Evolutionary conservation across 371 early-diverging fungal genomes (phyloP).

Genomic region (Mucor irregularis): DNA sequence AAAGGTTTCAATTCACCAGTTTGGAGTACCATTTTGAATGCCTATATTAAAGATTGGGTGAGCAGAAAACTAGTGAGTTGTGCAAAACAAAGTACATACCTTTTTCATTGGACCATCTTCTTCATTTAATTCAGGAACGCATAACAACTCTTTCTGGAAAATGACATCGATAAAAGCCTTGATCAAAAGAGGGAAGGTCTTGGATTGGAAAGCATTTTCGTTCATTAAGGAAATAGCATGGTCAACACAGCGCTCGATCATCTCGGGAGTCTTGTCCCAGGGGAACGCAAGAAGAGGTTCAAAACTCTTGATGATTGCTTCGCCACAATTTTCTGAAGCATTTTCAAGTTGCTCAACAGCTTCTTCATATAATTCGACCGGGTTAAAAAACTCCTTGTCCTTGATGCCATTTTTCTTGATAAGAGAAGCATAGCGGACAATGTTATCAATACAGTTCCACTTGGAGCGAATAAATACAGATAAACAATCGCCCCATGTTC

Average conservation of each 20-base stretch:
- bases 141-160: constrained; percentile 39
- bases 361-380: constrained; percentile 27
- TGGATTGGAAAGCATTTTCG: constrained; percentile 39
- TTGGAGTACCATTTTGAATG: constrained; percentile 31
- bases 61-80: too few species aligned
- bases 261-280: constrained; percentile 34
- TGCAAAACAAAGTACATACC: too few species aligned
- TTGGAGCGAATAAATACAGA: constrained; percentile 37
- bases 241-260: constrained; percentile 29
- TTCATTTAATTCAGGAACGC: constrained; percentile 27
- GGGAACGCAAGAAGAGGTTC: constrained; percentile 28
- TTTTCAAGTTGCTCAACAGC: constrained; percentile 47
- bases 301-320: constrained; percentile 38
- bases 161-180: constrained; percentile 34
- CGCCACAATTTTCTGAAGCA: constrained; percentile 40
- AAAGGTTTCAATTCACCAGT: constrained; percentile 42
- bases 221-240: constrained; percentile 37
- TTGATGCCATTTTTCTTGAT: constrained; percentile 1
- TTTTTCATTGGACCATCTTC: constrained; percentile 45
- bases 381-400: constrained; percentile 24
- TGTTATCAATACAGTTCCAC: constrained; percentile 37
- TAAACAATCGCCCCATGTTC: constrained; percentile 43
- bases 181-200: constrained; percentile 37
- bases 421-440: constrained; percentile 27
- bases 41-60: background rate